Evolutionary conservation across 257 asterid genomes (phyloP), one percentile per base, ranked within the genome.

Genomic region (Solanum chaucha): DNA sequence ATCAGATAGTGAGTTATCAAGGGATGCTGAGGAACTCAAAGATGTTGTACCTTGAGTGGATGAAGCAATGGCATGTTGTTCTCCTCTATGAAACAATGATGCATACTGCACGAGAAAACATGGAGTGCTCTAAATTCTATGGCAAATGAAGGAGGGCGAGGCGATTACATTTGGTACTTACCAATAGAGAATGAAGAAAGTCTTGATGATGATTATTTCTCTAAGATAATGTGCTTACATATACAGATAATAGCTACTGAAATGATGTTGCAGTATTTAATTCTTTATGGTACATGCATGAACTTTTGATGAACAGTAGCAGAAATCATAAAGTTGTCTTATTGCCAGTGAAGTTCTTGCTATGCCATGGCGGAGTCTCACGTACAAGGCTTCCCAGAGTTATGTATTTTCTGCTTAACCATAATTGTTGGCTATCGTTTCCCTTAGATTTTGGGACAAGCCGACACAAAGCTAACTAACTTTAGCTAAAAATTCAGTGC

Each of bases 1-100:
- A 72, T 95, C 98, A 85, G 95, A 93, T 51, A 96, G 84, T 71
- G 99, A 94, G 91, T 89, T 91, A 90, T 95, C 99, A 24, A 92
- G 94, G 41, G 98, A 88, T 68, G 89, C 70, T 84, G 92, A 71
- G 40, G 98, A 93, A 85, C 88, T 90, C 86, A 92, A 85, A 72
- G 98, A 93, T 75, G 98, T 24, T 77, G 94, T 46, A 55, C 92
- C 98, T 71, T 89, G 97, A 78, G 91, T 34, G 30, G 98, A 91
- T 55, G 94, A 89, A 83, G 95, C 38, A 24, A 94, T 87, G 85
- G 91, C 93, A 88, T 89, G 91, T 74, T 91, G 94, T 86, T 93
- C 97, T 81, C 89, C 94, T 92, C 99, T 91, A 36, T 83, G 97
- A 88, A 95, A 94, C 83, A 94, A 84, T 5, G 98, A 93, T n/a